Percentiles rank a stretch among this genome's conserved stretches.
phyloP scores from a whole-genome alignment of 2,329 filamentous ascomycete genomes.

The Purpureocillium lavendulum region DNA sequence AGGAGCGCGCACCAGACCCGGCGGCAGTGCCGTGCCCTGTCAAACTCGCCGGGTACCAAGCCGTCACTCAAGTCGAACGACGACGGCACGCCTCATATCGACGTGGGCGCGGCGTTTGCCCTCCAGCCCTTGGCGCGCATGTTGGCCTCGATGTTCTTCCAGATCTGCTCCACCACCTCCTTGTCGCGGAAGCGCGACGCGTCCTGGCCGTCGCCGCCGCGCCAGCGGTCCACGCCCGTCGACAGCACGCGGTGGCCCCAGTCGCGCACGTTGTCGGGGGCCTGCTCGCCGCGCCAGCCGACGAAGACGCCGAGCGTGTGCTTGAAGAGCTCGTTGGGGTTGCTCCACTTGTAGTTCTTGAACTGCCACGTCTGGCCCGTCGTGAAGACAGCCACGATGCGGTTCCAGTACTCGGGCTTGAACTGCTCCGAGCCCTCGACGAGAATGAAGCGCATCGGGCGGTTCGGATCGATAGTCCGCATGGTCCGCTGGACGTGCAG shows the following conservation, averaged over 20 bases:
- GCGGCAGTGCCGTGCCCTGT: too few relatives aligned
- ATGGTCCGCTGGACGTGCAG: constrained; percentile 76
- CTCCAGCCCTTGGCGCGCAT: constrained; percentile 84
- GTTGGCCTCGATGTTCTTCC: constrained; percentile 78
- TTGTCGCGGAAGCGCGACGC: constrained; percentile 71
- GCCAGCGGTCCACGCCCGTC: constrained; percentile 80
- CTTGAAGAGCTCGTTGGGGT: constrained; percentile 79
- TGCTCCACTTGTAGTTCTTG: constrained; percentile 94
- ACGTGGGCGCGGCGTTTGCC: constrained; percentile 56
- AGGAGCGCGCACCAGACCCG: not conserved
- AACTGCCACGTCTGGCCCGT: constrained; percentile 98
- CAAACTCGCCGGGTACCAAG: too few relatives aligned
- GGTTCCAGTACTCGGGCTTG: constrained; percentile 95
- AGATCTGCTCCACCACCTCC: constrained; percentile 87
- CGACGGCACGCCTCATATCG: constrained; percentile 27
- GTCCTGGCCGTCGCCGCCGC: constrained; percentile 41
- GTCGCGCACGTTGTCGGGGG: constrained; percentile 67
- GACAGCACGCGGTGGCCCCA: constrained; percentile 82
- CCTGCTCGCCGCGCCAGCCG: constrained; percentile 78
- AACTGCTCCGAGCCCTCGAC: constrained; percentile 91
- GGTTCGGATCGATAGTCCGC: constrained; percentile 58
- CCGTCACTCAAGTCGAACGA: not conserved
- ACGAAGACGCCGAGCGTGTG: constrained; percentile 84
- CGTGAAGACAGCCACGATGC: constrained; percentile 93
- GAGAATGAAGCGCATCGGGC: constrained; percentile 85